Base-by-base conservation (phyloP, 768 basidiomycete species). In the Lactifluus piperatus region DNA sequence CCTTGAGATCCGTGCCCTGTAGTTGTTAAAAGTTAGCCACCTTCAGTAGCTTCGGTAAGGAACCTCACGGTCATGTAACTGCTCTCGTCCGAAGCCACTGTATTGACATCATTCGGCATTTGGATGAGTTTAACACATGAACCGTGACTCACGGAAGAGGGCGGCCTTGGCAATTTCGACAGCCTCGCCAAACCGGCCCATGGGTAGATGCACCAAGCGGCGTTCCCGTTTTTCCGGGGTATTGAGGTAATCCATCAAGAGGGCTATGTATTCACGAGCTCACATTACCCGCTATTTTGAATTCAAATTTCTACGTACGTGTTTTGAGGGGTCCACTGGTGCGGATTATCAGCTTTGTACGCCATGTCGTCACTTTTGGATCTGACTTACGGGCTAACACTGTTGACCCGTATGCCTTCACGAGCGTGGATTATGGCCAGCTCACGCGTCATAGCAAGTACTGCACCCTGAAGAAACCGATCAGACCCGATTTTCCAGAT, bases 391-490 rank as follows among this genome's bases (percentile, higher is more conserved):
- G 94, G 97, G 81, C 94, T 97, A 59, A 99, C 81, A 11, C 94
- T 85, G 74, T 99, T 99, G 72, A 97, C 66, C 29, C 97, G 86
- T 68, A 99, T 97, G 50, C 95, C 95, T 77, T 99, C 97, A 62
- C 88, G 80, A 45, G 97, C 97, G 72, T 99, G 97, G 0, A 98
- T 90, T 83, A 97, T 94, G 0, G 97, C 97, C 32, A 98, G 79
- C 70, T 99, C 97, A 39, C 97, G 84, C 16, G 93, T 95, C 94
- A 99, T 94, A 4, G 97, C 91, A 47, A 99, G 84, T n/a, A 98
- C 97, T 32, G 86, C 97, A 63, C 97, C 95, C 85, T 91, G 56
- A 54, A 36, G 24, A 16, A n/a, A 62, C 64, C 56, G 26, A 41
- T 37, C 18, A 37, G 56, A 51, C 29, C n/a, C 30, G 41, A n/a